These are phyloP conservation scores for Delphinella strobiligena DNA, from an alignment of 2,329 filamentous ascomycete genomes.

Conservation along the genomic window DNA sequence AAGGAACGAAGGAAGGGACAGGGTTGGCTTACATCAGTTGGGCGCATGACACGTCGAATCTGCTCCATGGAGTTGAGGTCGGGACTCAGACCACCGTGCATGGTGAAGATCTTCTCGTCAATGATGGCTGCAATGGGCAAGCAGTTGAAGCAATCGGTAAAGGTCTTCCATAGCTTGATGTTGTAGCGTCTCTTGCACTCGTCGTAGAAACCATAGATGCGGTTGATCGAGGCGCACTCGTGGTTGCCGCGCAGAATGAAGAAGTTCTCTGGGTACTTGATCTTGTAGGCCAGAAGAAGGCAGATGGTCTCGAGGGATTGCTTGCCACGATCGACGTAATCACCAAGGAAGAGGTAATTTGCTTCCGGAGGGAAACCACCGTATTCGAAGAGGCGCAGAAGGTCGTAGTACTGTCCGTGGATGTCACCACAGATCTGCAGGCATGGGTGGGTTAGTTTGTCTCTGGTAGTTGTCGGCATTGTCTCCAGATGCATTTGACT, in stretches of 20 bases:
- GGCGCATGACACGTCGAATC: constrained; percentile 96
- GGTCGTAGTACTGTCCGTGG: constrained; percentile 97
- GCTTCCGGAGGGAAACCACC: constrained; percentile 96
- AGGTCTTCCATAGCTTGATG: constrained; percentile 99
- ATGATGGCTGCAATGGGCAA: constrained; percentile 97
- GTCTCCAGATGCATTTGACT: neutral
- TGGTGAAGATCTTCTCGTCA: constrained; percentile 99
- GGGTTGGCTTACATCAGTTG: constrained; percentile 73
- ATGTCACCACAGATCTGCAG: constrained; percentile 94
- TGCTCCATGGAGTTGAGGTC: constrained; percentile 99
- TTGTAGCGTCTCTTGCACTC: constrained; percentile 99
- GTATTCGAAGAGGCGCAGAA: constrained; percentile 94
- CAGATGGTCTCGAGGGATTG: constrained; percentile 98
- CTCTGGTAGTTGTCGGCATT: neutral
- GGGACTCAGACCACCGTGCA: constrained; percentile 95
- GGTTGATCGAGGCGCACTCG: constrained; percentile 97
- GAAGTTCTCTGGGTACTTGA: constrained; percentile 99
- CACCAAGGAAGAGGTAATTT: constrained; percentile 98
- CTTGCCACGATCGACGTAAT: constrained; percentile 98
- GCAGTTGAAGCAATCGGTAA: constrained; percentile 99
- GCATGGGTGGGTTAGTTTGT: too few species aligned
- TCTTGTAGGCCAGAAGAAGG: constrained; percentile 94
- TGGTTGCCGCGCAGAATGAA: constrained; percentile 98
- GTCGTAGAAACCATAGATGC: constrained; percentile 99
- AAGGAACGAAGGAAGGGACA: constrained; percentile 12